These are phyloP conservation scores for Aurinia saxatilis DNA, from an alignment of 345 rosid species.

Conservation along the genomic window DNA sequence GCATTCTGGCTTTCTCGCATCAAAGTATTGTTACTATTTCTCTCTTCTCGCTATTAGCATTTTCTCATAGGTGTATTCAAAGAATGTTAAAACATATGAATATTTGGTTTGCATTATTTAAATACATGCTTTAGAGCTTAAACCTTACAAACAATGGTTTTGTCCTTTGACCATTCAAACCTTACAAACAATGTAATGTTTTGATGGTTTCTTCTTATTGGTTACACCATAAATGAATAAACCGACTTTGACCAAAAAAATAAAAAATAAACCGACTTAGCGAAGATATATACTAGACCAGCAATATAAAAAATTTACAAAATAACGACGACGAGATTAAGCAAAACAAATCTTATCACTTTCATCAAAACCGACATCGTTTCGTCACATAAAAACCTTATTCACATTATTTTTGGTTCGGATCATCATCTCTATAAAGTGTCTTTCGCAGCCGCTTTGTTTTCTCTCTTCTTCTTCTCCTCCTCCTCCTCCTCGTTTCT, in stretches of 20 bases:
- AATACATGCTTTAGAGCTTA: neutral
- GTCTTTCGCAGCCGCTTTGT: constrained; percentile 12
- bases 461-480: too few species aligned
- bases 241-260: too few species aligned
- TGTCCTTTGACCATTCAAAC: neutral
- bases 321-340: neutral
- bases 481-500: neutral
- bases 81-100: too few species aligned
- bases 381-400: neutral
- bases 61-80: too few species aligned
- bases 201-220: constrained; percentile 12
- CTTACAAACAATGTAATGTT: neutral
- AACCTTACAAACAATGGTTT: neutral
- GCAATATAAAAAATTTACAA: neutral
- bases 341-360: neutral
- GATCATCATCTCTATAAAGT: neutral
- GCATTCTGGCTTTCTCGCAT: too few species aligned
- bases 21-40: too few species aligned
- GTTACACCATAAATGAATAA: too few species aligned
- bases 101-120: neutral
- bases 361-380: neutral
- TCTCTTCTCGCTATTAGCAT: too few species aligned
- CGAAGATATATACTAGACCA: neutral
- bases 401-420: neutral
- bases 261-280: neutral